Base-by-base conservation (phyloP, 805 yeast genomes). In the fission yeast (Schizosaccharomyces pombe) region DNA sequence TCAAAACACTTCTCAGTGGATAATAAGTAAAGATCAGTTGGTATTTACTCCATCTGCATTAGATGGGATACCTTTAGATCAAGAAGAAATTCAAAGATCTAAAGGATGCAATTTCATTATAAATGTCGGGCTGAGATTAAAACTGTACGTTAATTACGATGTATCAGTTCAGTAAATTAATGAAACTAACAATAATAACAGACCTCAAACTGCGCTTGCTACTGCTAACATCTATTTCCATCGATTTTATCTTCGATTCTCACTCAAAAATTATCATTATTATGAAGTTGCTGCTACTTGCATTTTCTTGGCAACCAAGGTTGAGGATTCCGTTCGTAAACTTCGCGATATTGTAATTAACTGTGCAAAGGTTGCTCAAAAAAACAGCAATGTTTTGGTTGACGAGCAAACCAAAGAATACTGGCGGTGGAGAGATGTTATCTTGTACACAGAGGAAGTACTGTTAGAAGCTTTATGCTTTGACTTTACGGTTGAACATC, bases 281-380 rank as follows among this genome's bases (percentile, higher is more conserved):
- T 76, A 56, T 40, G 77, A 76, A 56, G 65, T 72, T 5, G 78
- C 72, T 0, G 77, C 75, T 1, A 70, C 77, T 2, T 63, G 74
- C 31, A 58, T 76, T 16, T 76, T 76, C 58, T 63, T 76, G 28
- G 78, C 78, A 3, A 68, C 75, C 55, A 76, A 76, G 57, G 69
- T 75, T 5, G 78, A 75, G 54, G 80, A 76, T 55, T 68, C 75
- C 31, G 68, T 72, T 33, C 66, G 80, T 30, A 62, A 70, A 39
- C 61, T 76, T 30, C 62, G 70, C 43, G 78, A 75, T 54, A 68
- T 76, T 3, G 75, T 74, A 22, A 66, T 69, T n/a, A 68, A 70
- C 4, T 72, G 76, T 59, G 74, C 76, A 3, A 67, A 67, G 52
- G 67, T 70, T 4, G 77, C 79, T 0, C 69, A 69, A 22, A 72